Evolutionary conservation across 106 monocot species (phyloP), one percentile per base, ranked within the genome.

Genomic region (Ottelia alismoides): DNA sequence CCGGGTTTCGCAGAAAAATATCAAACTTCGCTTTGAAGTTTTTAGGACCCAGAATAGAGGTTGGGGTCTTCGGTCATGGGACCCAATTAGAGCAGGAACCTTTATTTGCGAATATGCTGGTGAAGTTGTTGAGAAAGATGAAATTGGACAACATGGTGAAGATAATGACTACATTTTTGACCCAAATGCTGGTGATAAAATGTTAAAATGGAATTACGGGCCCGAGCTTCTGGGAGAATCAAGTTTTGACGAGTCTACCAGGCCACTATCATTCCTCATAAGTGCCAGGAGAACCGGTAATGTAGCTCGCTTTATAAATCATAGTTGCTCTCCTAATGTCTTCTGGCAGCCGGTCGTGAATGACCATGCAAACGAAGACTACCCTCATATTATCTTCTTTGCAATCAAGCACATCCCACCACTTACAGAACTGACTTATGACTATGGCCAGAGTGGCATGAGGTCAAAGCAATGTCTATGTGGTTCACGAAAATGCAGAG

Each of bases 321-420:
- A 89, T 55, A 89, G 88, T 60, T 89, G 88, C 48, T 73, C 76
- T 16, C 83, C 88, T 16, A 89, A 89, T 63, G 64, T 74, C 24
- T 77, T 89, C 60, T 89, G 83, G 88, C 88, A 83, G 57, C 76
- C 78, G 22, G 80, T 89, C 58, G 63, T 59, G 43, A 48, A 73
- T 76, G 83, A 84, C 53, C 79, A 89, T 63, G 68, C 65, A 20
- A 77, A 83, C 44, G 72, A 79, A 51, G 70, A 60, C 22, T 77
- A 76, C 63, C 88, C 88, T 3, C 88, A 83, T 67, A 75, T 89
- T 43, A 80, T 80, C 76, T 80, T 89, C 46, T 89, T 80, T 66
- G 83, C 88, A 22, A 50, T 77, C 18, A 80, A 69, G 63, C 79
- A 83, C 60, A 89, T 89, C 64, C 83, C 88, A 58, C 88, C 88